Percentiles rank a stretch among this genome's conserved stretches.
Conservation (phyloP, 805 yeast species). For the Candida silvicultrix region DNA sequence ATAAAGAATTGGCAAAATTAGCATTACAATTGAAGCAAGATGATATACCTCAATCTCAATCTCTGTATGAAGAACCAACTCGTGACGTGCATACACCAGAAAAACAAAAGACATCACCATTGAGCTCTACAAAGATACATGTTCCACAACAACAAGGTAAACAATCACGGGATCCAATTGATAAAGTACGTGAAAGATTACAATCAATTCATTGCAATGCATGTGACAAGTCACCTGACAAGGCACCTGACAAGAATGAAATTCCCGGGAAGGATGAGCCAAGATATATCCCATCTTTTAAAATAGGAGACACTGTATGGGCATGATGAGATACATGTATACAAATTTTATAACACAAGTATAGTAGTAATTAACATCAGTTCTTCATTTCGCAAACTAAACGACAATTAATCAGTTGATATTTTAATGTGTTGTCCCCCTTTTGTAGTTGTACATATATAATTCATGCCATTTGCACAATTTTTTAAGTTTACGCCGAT, state of each 20-base stretch:
- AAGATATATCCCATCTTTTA: not conserved
- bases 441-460: too few relatives aligned
- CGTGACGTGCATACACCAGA: not conserved
- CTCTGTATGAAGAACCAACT: not conserved
- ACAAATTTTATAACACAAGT: too few relatives aligned
- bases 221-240: not conserved
- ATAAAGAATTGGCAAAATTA: slow-evolving; percentile 22
- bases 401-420: not conserved
- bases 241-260: not conserved
- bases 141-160: not conserved
- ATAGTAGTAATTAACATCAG: too few relatives aligned
- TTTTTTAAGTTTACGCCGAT: not conserved
- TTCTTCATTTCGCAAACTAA: too few relatives aligned
- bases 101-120: not conserved
- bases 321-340: not conserved
- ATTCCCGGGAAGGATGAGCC: not conserved
- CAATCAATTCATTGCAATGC: not conserved
- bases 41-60: slow-evolving; percentile 1
- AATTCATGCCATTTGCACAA: too few relatives aligned
- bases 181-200: not conserved
- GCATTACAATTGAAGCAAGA: slow-evolving; percentile 19
- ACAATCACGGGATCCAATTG: not conserved
- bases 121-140: not conserved
- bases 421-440: too few relatives aligned
- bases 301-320: not conserved